Base-by-base conservation (phyloP, 176 grass and related monocot species). In the Thalia dealbata region DNA sequence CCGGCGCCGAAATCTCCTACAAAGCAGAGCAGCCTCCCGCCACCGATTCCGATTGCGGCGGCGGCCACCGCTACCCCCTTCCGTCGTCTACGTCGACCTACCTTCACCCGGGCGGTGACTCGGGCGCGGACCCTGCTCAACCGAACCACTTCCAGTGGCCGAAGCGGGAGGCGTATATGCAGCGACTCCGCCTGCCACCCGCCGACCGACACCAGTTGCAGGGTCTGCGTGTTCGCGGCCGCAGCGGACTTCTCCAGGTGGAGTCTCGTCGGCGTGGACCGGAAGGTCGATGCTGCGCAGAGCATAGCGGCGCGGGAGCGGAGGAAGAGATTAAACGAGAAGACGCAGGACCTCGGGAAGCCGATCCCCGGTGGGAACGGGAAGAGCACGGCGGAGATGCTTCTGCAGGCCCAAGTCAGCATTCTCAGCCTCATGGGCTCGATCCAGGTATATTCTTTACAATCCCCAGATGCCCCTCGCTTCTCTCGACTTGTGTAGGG, bases 371-470 rank as follows among this genome's bases (percentile, higher is more conserved):
- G 92, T 0, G 89, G 71, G 3, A 58, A 78, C 51, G 84, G 46
- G 78, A 59, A 89, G 64, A 96, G 87, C 84, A 96, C 89, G 11
- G 92, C 89, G 50, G 86, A 89, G 64, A 96, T 96, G 92, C 82
- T 96, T 73, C 73, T 92, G 64, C 84, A 87, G 77, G 92, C 92
- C 23, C 92, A 92, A 70, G 77, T 89, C 59, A 82, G 86, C 29
- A 42, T 96, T 30, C 89, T 96, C 70, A 62, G 77, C 8, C 84
- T 96, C 60, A 75, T 89, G 81, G 68, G 26, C 76, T 14, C 74
- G 27, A 24, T 71, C 22, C 64, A 96, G 86, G 92, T n/a, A n/a
- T n/a, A 19, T 22, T 8, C n/a, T n/a, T n/a, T n/a, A n/a, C 45
- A 48, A 48, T 48, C 45, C 11, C 10, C 11, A 48, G 11, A 4